phyloP scores from a whole-genome alignment of 1,284 basidiomycete genomes.

The Pulveroboletus ridleyi region DNA sequence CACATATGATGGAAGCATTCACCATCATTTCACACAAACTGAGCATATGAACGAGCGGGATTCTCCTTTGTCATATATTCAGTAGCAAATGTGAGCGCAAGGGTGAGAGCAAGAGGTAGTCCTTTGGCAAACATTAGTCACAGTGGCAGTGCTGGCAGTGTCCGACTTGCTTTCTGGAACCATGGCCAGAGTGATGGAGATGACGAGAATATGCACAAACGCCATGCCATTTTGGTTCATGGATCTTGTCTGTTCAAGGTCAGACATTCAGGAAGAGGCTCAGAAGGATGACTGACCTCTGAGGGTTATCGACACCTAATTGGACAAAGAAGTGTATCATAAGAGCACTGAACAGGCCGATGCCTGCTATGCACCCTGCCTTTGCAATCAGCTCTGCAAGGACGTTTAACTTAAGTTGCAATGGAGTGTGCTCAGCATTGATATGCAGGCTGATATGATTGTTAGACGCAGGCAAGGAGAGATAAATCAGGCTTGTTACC shows the following conservation, averaged over 20 bases:
- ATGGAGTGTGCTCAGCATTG: conserved; percentile 87
- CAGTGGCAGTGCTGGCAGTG: conserved; percentile 4
- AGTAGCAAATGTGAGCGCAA: conserved; percentile 96
- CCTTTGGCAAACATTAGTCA: conserved; percentile 50
- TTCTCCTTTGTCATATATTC: conserved; percentile 97
- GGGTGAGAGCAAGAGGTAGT: conserved; percentile 94
- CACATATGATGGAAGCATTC: conserved; percentile 96
- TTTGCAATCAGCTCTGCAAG: conserved; percentile 97
- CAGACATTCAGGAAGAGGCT: conserved; percentile 3
- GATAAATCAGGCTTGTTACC: conserved; percentile 52
- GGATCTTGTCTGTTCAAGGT: conserved; percentile 48
- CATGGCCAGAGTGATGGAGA: conserved; percentile 94
- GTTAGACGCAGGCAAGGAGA: conserved; percentile 22
- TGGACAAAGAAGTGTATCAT: conserved; percentile 97
- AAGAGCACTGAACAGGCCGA: conserved; percentile 83
- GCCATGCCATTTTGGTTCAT: conserved; percentile 87
- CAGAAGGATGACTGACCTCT: conserved; percentile 42
- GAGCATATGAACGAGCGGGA: conserved; percentile 92
- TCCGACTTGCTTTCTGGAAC: conserved; percentile 84
- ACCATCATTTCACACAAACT: conserved; percentile 99
- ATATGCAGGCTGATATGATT: conserved; percentile 67
- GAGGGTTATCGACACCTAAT: conserved; percentile 65
- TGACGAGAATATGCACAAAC: conserved; percentile 95
- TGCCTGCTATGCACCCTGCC: conserved; percentile 84
- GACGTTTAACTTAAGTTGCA: conserved; percentile 93